These are phyloP conservation scores for Curvularia sp. DNA, from an alignment of 2,329 filamentous ascomycete genomes.

Conservation along the genomic window DNA sequence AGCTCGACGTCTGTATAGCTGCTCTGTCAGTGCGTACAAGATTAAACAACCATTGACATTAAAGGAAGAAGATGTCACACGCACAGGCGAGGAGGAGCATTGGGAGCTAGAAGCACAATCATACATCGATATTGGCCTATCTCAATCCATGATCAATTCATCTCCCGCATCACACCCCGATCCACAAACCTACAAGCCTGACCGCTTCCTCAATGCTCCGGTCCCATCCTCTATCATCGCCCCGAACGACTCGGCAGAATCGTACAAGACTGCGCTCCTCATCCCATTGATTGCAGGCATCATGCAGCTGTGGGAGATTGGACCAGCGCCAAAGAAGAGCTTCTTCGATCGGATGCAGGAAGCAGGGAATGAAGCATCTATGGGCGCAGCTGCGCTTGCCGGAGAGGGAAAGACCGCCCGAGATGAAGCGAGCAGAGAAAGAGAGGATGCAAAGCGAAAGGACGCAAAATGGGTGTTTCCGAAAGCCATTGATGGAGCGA, in stretches of 20 bases:
- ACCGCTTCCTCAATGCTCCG: constrained; percentile 34
- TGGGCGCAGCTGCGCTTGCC: constrained; percentile 34
- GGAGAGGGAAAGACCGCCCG: constrained; percentile 21
- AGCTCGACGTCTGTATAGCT: constrained; percentile 40
- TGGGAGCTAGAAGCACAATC: constrained; percentile 39
- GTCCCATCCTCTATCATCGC: constrained; percentile 28
- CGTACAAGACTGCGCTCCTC: constrained; percentile 36
- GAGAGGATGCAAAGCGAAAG: constrained; percentile 19
- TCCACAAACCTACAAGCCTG: constrained; percentile 35
- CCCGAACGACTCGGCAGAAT: constrained; percentile 21
- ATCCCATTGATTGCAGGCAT: constrained; percentile 43
- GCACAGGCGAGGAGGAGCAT: constrained; percentile 30
- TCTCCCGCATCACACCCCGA: constrained; percentile 33
- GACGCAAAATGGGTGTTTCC: constrained; percentile 59
- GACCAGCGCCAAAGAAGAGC: constrained; percentile 43
- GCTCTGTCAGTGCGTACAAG: constrained; percentile 31
- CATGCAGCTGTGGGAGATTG: constrained; percentile 47
- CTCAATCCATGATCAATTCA: constrained; percentile 41
- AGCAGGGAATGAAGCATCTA: constrained; percentile 41
- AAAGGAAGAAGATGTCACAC: constrained; percentile 27
- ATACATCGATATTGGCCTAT: constrained; percentile 44
- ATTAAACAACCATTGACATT: constrained; percentile 33
- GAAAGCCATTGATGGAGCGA: constrained; percentile 54
- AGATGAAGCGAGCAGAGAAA: constrained; percentile 17
- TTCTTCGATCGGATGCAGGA: constrained; percentile 45